phyloP scores from a whole-genome alignment of 306 rosid species.

The Prunus persica region DNA sequence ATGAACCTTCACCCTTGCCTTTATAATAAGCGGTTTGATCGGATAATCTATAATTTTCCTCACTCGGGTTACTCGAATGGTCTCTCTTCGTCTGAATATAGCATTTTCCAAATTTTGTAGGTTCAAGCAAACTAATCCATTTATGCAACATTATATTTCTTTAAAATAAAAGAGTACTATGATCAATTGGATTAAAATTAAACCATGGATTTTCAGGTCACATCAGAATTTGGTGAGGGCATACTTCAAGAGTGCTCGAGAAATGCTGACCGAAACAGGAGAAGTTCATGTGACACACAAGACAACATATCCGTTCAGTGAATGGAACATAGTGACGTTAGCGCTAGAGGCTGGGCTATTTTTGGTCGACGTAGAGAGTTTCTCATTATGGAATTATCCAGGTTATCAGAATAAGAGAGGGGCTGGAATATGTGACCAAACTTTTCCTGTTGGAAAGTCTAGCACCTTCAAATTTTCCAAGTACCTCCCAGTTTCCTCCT shows the following conservation, averaged over 20 bases:
- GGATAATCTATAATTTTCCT: conserved; percentile 23
- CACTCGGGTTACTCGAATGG: conserved; percentile 10
- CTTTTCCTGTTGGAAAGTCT: conserved; percentile 31
- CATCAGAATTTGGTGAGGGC: conserved; percentile 27
- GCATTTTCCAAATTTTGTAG: background rate
- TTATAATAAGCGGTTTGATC: background rate
- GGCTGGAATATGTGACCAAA: background rate
- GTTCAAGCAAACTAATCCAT: background rate
- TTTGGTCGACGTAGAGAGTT: background rate
- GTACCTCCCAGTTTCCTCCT: background rate
- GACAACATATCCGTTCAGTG: conserved; percentile 19
- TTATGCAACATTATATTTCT: too few species aligned
- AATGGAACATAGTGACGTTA: conserved; percentile 26
- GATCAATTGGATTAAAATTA: background rate
- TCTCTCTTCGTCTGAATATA: background rate
- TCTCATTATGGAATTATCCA: background rate
- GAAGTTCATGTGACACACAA: conserved; percentile 53
- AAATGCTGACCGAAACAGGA: conserved; percentile 16
- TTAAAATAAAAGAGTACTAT: too few species aligned
- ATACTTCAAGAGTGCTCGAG: conserved; percentile 18
- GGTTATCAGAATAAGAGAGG: conserved; percentile 38
- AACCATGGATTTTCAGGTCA: conserved; percentile 11
- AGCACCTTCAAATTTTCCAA: conserved; percentile 27
- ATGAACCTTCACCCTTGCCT: background rate
- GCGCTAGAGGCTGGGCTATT: background rate